Evolutionary conservation across 192 early-diverging fungal species (phyloP), one percentile per base, ranked within the genome.

Genomic region (Endogone sp.): DNA sequence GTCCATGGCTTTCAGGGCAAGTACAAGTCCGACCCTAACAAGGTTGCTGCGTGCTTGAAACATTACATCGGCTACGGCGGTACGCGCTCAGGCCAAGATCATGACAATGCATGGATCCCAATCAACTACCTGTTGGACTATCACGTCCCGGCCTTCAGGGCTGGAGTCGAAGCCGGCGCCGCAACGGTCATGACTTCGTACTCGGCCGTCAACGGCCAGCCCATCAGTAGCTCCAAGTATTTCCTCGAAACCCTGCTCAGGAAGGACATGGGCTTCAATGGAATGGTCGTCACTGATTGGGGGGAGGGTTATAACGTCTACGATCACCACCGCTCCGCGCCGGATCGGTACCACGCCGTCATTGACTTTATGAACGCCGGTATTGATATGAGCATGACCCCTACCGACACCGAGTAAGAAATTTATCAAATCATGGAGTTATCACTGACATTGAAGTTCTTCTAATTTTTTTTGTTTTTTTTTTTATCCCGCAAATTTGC

Each of bases 31-130:
- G 83, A 87, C 28, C 74, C 82, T 2, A 78, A 72, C 28, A 83
- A 83, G 0, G 78, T 87, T 0, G 85, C 84, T 0, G 84, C 81
- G 4, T 82, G 82, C 60, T 0, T 87, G 65, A 87, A 87, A 79
- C 85, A 87, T 60, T 87, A 85, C 75, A 84, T 87, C 26, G 85
- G 80, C 29, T 87, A 87, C 71, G 83, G 83, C 11, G 76, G 78
- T 9, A 81, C 83, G 23, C 83, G 82, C 29, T 75, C 59, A 10
- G 59, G 59, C 22, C 24, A 60, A 21, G 27, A 60, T 22, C 4
- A 28, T 6, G 59, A 60, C 22, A 28, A 60, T 67, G 82, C 71
- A 59, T 86, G 78, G 81, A 82, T 67, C 21, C 79, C 56, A 65
- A 81, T 26, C 27, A 28, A 28, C 61, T 80, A 84, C 64, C 68